Evolutionary conservation across 352 stramenopile genomes (phyloP), one percentile per base, ranked within the genome.

Genomic region (Pythium monospermum): DNA sequence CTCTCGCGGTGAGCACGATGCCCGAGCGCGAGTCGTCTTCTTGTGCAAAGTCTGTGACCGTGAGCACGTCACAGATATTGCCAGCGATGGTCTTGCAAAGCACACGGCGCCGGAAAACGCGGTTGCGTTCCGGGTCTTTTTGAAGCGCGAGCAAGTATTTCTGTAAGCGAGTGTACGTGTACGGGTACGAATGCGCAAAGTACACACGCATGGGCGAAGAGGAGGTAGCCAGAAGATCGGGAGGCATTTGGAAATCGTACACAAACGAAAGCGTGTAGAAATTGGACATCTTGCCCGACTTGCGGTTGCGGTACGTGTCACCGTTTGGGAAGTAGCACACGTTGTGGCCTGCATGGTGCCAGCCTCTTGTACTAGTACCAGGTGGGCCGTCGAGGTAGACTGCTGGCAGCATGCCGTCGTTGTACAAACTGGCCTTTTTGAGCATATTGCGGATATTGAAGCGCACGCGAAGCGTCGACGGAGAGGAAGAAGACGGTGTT

Each of bases 361-460:
- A 95, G 13, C 78, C 77, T n/a, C 67, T 16, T 16, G 32, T 23
- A 22, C 15, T 18, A n/a, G n/a, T n/a, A n/a, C n/a, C n/a, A n/a
- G n/a, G n/a, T n/a, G n/a, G n/a, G 11, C 45, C 52, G 35, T 54
- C 48, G 49, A 85, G 57, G 46, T 81, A 91, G 19, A 93, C 65
- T 3, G 76, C 61, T 16, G 85, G 85, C n/a, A 87, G 66, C 83
- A 96, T 95, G 32, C 85, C 85, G 18, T 88, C 74, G 51, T 87
- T 91, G 68, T 93, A 96, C 54, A 95, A 52, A 45, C 85, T 94
- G 30, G 83, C 55, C 31, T 67, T 75, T 57, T 96, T 96, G 30
- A 88, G 67, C 71, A 94, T 87, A 60, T 95, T 95, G 42, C 76
- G 70, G 30, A 95, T 72, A 52, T 94, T 95, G 63, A 96, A 91